Conservation (phyloP, 306 rosid genomes). For the Dryas octopetala region DNA sequence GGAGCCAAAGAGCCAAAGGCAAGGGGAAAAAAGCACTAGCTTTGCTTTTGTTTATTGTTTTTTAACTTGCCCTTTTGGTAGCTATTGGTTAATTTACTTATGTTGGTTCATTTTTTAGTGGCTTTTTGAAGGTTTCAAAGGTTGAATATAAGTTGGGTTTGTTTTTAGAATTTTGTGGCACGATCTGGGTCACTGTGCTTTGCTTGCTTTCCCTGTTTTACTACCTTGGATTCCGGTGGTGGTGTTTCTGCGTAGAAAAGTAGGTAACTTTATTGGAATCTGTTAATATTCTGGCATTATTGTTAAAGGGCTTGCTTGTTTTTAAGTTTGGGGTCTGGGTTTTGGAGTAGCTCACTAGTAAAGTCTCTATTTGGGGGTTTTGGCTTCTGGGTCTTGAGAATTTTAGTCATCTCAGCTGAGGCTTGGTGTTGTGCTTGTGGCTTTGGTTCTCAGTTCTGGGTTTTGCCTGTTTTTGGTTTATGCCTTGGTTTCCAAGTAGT, state of each 20-base stretch:
- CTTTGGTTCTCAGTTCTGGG: constrained; percentile 7
- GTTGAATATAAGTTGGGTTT: constrained; percentile 33
- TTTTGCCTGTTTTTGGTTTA: constrained; percentile 6
- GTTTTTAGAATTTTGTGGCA: constrained; percentile 35
- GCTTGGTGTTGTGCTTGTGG: constrained; percentile 12
- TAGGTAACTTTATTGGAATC: constrained; percentile 51
- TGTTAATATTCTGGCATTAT: constrained; percentile 33
- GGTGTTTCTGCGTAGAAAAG: constrained; percentile 38
- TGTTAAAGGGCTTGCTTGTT: constrained; percentile 23
- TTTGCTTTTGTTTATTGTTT: constrained; percentile 5
- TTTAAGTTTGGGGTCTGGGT: constrained; percentile 26
- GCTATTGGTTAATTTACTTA: background rate
- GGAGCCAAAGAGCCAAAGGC: constrained; percentile 23
- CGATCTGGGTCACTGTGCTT: constrained; percentile 47
- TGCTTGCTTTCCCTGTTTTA: constrained; percentile 37
- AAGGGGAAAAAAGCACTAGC: constrained; percentile 16
- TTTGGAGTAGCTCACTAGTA: constrained; percentile 17
- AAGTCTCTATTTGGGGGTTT: constrained; percentile 22
- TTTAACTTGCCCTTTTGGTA: background rate
- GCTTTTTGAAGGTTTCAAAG: constrained; percentile 33
- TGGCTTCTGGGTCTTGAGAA: constrained; percentile 26
- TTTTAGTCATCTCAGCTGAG: constrained; percentile 6
- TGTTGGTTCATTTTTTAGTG: constrained; percentile 25
- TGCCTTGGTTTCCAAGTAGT: background rate
- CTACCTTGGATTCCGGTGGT: constrained; percentile 55